Conservation (phyloP, 306 rosid species). For the Sechiopsis laciniata region DNA sequence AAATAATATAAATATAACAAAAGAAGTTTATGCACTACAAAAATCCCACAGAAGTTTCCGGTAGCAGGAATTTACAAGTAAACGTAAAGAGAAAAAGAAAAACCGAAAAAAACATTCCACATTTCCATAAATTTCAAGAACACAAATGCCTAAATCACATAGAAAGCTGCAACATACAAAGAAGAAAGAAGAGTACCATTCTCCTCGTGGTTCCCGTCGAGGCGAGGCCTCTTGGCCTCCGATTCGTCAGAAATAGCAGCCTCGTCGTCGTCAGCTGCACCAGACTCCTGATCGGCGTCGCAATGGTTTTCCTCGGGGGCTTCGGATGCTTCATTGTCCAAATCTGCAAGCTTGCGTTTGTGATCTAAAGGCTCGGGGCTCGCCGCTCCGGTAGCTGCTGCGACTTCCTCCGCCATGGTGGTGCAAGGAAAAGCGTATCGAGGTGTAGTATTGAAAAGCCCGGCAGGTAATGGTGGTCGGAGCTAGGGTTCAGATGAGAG, state of each 20-base stretch:
- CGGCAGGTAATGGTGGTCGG: too few species aligned
- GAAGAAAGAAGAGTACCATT: conserved; percentile 35
- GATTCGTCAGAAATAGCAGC: conserved; percentile 29
- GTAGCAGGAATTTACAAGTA: not conserved
- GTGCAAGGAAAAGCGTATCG: not conserved
- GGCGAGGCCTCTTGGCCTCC: conserved; percentile 66
- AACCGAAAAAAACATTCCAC: not conserved
- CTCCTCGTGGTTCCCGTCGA: conserved; percentile 44
- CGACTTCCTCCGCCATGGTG: conserved; percentile 78
- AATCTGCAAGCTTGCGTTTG: conserved; percentile 85
- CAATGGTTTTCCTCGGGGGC: conserved; percentile 27
- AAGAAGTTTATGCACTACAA: not conserved
- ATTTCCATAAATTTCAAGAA: not conserved
- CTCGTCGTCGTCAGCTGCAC: not conserved
- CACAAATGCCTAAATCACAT: not conserved
- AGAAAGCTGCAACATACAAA: not conserved
- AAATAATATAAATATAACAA: not conserved
- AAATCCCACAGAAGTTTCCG: not conserved
- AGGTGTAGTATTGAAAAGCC: not conserved
- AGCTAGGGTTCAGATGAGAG: conserved; percentile 13
- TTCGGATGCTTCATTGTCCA: conserved; percentile 42
- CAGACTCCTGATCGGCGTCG: conserved; percentile 30
- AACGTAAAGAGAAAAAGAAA: not conserved
- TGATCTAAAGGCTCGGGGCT: conserved; percentile 56
- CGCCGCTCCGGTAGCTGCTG: conserved; percentile 28